Conservation (phyloP, 306 rosid species). For the Inga leiocalycina region DNA sequence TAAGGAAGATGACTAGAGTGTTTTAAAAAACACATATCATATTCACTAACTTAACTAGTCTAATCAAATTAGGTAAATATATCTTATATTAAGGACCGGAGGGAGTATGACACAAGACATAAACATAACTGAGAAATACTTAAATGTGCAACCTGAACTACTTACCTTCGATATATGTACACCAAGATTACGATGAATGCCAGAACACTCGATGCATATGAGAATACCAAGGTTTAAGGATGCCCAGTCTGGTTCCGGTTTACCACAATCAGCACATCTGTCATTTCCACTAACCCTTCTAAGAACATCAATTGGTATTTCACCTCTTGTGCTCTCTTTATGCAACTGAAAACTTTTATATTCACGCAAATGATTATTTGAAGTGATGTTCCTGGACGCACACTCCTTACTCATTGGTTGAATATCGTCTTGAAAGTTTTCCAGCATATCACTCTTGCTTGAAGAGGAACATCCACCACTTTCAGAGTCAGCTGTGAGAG, state of each 20-base stretch:
- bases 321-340: slow-evolving; percentile 42
- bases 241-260: slow-evolving; percentile 91
- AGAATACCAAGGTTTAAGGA: slow-evolving; percentile 85
- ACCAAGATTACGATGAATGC: slow-evolving; percentile 89
- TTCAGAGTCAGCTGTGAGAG: slow-evolving; percentile 47
- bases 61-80: too few species aligned
- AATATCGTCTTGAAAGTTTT: slow-evolving; percentile 39
- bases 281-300: slow-evolving; percentile 79
- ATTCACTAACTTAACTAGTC: too few species aligned
- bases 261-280: slow-evolving; percentile 87
- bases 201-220: slow-evolving; percentile 85
- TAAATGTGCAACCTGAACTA: slow-evolving; percentile 16
- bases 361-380: slow-evolving; percentile 38
- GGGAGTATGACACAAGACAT: slow-evolving; percentile 4
- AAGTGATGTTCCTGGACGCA: slow-evolving; percentile 35
- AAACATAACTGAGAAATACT: slow-evolving; percentile 18
- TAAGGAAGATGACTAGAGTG: too few species aligned
- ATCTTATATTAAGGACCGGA: too few species aligned
- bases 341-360: slow-evolving; percentile 53
- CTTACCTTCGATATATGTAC: slow-evolving; percentile 88
- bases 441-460: slow-evolving; percentile 30
- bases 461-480: slow-evolving; percentile 29
- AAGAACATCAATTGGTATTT: slow-evolving; percentile 72
- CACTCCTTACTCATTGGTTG: slow-evolving; percentile 31
- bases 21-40: too few species aligned